Conservation (phyloP, 2,329 filamentous ascomycete species). For the Fusarium marasasianum region DNA sequence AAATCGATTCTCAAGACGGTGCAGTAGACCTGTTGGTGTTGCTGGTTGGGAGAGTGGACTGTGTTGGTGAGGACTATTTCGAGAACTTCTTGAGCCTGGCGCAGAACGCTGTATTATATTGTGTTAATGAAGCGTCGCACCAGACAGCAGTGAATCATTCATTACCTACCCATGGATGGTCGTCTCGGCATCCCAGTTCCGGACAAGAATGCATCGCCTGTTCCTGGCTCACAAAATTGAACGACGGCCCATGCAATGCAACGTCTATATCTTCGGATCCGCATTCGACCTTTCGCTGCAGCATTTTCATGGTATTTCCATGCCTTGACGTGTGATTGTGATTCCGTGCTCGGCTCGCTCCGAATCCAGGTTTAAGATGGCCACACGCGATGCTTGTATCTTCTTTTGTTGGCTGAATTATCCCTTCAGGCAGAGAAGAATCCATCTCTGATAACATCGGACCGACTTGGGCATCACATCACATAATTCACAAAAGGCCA, state of each 20-base stretch:
- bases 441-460: slow-evolving; percentile 9
- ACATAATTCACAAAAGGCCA: neutral
- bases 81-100: slow-evolving; percentile 15
- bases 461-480: neutral
- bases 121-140: neutral
- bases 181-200: slow-evolving; percentile 8
- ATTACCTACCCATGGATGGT: slow-evolving; percentile 5
- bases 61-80: slow-evolving; percentile 20
- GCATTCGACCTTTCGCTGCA: neutral
- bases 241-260: neutral
- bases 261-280: slow-evolving; percentile 18
- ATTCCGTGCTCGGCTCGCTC: neutral
- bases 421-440: neutral
- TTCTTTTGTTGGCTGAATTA: neutral
- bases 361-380: neutral
- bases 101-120: slow-evolving; percentile 14
- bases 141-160: neutral
- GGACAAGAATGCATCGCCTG: slow-evolving; percentile 31
- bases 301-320: neutral
- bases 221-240: slow-evolving; percentile 1
- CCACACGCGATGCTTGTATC: neutral
- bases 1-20: slow-evolving; percentile 37
- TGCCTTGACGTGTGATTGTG: neutral
- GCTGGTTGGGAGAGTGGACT: slow-evolving; percentile 39
- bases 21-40: slow-evolving; percentile 38